Conservation (phyloP, 352 stramenopile species). For the Phytopythium oedochilum region DNA sequence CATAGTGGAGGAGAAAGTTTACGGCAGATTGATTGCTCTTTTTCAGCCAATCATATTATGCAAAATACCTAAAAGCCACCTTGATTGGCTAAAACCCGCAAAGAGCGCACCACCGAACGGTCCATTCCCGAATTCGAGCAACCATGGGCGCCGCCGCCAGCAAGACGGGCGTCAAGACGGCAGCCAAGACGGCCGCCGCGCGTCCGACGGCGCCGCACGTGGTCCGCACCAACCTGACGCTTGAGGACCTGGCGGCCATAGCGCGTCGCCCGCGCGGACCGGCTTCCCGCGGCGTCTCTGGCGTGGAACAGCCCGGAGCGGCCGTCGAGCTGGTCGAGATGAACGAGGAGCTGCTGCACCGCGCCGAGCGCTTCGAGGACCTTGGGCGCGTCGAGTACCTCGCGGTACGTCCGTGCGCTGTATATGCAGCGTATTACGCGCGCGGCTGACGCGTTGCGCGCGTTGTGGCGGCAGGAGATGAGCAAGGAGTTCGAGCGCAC, state of each 20-base stretch:
- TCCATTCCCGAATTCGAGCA: background rate
- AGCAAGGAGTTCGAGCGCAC: constrained; percentile 48
- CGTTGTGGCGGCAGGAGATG: constrained; percentile 30
- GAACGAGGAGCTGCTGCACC: constrained; percentile 36
- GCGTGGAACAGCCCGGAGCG: constrained; percentile 14
- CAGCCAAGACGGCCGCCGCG: background rate
- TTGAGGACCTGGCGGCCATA: constrained; percentile 26
- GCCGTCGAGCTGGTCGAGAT: constrained; percentile 48
- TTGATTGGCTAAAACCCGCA: background rate
- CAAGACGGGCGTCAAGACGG: constrained; percentile 12
- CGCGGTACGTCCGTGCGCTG: too few species aligned
- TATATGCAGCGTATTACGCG: too few species aligned
- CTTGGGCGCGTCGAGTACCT: constrained; percentile 51
- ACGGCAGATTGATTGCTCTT: too few species aligned
- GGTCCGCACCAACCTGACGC: constrained; percentile 36
- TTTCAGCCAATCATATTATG: background rate
- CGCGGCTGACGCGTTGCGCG: too few species aligned
- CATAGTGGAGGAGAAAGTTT: too few species aligned
- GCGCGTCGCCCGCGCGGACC: constrained; percentile 6
- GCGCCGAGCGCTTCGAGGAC: constrained; percentile 51
- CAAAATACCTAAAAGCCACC: too few species aligned
- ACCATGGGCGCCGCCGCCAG: constrained; percentile 28
- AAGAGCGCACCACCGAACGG: background rate
- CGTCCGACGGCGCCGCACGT: constrained; percentile 11
- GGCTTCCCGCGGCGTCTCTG: background rate